A percentile compares a stretch with the other conserved stretches of the same genome.
Conservation (phyloP, 768 basidiomycete genomes). For the Phylloporus sp. region DNA sequence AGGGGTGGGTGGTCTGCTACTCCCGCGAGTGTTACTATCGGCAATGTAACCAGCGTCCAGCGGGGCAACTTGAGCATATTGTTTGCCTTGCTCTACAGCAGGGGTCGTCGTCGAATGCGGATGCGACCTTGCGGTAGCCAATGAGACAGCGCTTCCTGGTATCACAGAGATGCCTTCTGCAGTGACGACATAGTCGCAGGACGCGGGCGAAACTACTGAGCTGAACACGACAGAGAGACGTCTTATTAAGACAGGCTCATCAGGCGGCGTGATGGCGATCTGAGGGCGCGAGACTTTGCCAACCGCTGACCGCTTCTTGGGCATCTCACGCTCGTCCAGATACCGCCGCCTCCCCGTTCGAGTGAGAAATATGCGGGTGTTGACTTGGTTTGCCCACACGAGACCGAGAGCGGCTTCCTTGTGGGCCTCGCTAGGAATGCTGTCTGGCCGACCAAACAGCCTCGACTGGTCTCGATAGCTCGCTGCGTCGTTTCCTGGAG, state of each 20-base stretch:
- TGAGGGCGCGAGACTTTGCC: conserved; percentile 1
- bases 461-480: conserved; percentile 70
- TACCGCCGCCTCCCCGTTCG: conserved; percentile 69
- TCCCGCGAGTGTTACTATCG: conserved; percentile 20
- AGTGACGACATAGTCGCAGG: conserved; percentile 75
- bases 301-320: conserved; percentile 24
- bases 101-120: conserved; percentile 9
- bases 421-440: conserved; percentile 49
- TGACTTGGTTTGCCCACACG: conserved; percentile 92
- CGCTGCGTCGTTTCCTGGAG: conserved; percentile 30
- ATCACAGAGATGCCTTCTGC: conserved; percentile 48
- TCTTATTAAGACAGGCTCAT: conserved; percentile 55
- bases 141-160: conserved; percentile 21
- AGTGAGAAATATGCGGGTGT: conserved; percentile 76
- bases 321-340: conserved; percentile 36
- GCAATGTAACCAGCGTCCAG: conserved; percentile 35
- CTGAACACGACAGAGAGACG: conserved; percentile 78
- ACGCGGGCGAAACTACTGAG: conserved; percentile 50
- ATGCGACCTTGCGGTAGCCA: not conserved
- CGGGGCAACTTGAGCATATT: conserved; percentile 28
- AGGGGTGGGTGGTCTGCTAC: conserved; percentile 16
- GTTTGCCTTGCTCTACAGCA: not conserved
- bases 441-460: conserved; percentile 70
- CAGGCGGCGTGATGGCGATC: conserved; percentile 16
- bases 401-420: conserved; percentile 87